Evolutionary conservation across 768 basidiomycete species (phyloP), one percentile per base, ranked within the genome.

Genomic region (Boletus subcaerulescens): DNA sequence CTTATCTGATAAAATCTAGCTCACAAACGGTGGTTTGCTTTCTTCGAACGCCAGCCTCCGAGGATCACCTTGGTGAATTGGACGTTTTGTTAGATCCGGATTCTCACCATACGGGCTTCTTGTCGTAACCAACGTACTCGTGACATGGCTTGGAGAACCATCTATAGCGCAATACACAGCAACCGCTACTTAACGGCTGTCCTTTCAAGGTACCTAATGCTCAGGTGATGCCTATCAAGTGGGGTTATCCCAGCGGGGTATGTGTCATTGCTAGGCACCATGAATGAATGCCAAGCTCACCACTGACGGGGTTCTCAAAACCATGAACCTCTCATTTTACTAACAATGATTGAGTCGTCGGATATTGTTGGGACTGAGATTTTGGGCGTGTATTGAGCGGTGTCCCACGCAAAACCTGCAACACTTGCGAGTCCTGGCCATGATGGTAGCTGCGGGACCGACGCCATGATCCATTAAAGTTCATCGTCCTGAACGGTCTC

Each of bases 31-130:
- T 22, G 70, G 66, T 40, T 65, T 60, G 17, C 55, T 72, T 22
- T 60, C 68, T 36, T 59, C 60, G 53, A 53, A 44, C 9, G 41
- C 60, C 12, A 54, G 61, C 33, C 62, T 71, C 40, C 70, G 70
- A 53, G 68, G 72, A 59, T 67, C 70, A 5, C 69, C 71, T 43
- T 71, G 70, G 70, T 71, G 66, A 49, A 59, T 17, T 29, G 50
- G 55, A 40, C 24, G 26, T 45, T 33, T 52, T 31, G 35, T 39
- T 50, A 33, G 40, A 26, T 31, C 45, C 18, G 43, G 31, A 20
- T 33, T 45, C 39, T 48, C 10, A 41, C 45, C 45, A 40, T 49
- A 45, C 48, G 43, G 12, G 32, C 22, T 47, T 52, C 32, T 52
- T 55, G 42, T 63, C 49, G 44, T 61, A 52, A 47, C 38, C 47